A percentile compares a stretch with the other conserved stretches of the same genome.
Evolutionary conservation across 345 rosid genomes (phyloP).

Genomic region (Eucalyptus cloeziana): DNA sequence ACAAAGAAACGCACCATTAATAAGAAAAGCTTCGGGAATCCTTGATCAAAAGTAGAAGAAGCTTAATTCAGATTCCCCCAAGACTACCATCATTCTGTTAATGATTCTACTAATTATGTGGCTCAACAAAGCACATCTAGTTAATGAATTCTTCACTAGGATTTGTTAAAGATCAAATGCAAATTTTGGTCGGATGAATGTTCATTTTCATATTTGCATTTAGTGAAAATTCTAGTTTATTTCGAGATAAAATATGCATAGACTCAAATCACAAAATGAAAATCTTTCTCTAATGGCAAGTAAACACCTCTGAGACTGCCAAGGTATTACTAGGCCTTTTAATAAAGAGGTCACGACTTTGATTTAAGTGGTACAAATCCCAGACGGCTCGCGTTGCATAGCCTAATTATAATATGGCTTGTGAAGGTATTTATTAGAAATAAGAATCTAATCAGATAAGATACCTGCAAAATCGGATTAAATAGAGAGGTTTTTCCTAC

Average conservation of each 20-base stretch:
- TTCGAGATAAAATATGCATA: not conserved
- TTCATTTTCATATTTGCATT: not conserved
- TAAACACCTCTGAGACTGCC: rapidly evolving
- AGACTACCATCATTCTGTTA: not conserved
- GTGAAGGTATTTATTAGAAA: not conserved
- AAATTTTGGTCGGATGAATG: not conserved
- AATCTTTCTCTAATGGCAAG: not conserved
- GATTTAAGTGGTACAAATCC: rapidly evolving
- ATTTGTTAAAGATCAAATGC: not conserved
- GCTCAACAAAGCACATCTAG: not conserved
- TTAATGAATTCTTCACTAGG: not conserved
- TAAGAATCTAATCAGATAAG: not conserved
- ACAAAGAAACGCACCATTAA: not conserved
- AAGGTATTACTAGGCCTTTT: not conserved
- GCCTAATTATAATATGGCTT: not conserved
- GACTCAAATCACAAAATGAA: not conserved
- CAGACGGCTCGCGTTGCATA: rapidly evolving
- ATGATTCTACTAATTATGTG: rapidly evolving
- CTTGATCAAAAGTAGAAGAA: not conserved
- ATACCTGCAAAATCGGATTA: not conserved
- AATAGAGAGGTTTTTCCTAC: not conserved
- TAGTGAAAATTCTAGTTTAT: not conserved
- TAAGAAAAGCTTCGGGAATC: not conserved
- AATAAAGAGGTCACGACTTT: not conserved
- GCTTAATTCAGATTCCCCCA: not conserved